Evolutionary conservation across 1,139 yeast species (phyloP), one percentile per base, ranked within the genome.

Genomic region (Magnusiomyces magnusii): DNA sequence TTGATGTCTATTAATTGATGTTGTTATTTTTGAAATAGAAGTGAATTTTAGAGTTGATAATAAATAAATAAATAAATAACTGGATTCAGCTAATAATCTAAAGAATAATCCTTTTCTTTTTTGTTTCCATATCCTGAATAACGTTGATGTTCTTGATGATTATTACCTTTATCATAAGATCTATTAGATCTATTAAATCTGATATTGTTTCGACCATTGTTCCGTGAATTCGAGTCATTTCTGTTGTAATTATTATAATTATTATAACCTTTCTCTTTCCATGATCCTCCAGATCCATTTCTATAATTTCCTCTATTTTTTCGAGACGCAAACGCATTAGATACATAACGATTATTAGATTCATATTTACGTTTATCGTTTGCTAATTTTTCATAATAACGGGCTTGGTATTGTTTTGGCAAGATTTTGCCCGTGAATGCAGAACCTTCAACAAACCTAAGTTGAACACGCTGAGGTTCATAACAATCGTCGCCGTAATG

Each of bases 401-500:
- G 41, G 3, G 42, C 28, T 21, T 53, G 31, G 42, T 17, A 53
- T 31, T 53, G 15, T 41, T 10, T 21, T 2, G 55, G 55, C 21
- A 53, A 28, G 2, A 47, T 17, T 9, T 59, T 60, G 2, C 70
- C 71, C 24, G 57, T 61, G 55, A 69, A 70, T 2, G 71, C 69
- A 27, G 68, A 64, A 13, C 60, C 63, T 50, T 69, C 71, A 24
- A 64, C 60, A 54, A 61, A 69, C 42, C 64, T 57, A 28, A 68
- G 56, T 24, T 58, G 58, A 5, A 65, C 57, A 3, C 65, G 67
- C 2, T 73, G 63, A 2, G 69, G 67, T 13, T 75, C 75, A 0
- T 73, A 71, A 70, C 97, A 91, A 64, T 91, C 97, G 67, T 91
- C 97, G n/a, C 97, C 97, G 68, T 82, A 90, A 74, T 91, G 97